Evolutionary conservation across 257 asterid genomes (phyloP), one percentile per base, ranked within the genome.

Genomic region (Ballota nigra): DNA sequence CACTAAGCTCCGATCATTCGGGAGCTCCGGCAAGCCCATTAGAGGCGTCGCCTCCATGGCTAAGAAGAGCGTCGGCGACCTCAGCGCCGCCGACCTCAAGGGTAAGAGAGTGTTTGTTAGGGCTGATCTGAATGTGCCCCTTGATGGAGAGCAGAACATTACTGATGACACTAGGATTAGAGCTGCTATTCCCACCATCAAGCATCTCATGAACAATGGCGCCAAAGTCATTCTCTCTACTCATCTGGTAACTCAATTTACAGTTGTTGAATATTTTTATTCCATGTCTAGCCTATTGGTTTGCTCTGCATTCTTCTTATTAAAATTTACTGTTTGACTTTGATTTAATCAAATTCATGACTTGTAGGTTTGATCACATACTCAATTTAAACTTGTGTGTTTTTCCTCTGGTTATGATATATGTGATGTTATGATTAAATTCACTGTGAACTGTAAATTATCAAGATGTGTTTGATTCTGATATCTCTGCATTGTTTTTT

Each of bases 131-230:
- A 89, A 89, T 77, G 96, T 89, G 47, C 94, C 96, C 7, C 85
- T 89, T 23, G 96, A 89, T 73, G 94, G 86, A 8, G 78, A 55
- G 8, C 87, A 80, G 81, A 87, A 80, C 34, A 89, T 89, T 40
- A 85, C 94, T 3, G 94, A 89, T 78, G 96, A 89, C 55, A 83
- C 93, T 51, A 89, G 96, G 85, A 87, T 89, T 58, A 83, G 96
- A 79, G 96, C 96, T 63, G 93, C 96, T 45, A 53, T 87, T 0
- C 96, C 93, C n/a, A 89, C 96, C 38, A 87, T 87, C 15, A 89
- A 87, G 77, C 74, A 87, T 75, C 78, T 89, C 75, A 84, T 87
- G 1, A 53, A 59, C 56, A 76, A 87, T 26, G 96, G 96, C 1
- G 91, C 96, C 43, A 89, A 84, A 79, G 96, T 89, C 59, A 68